A percentile compares a stretch with the other conserved stretches of the same genome.
Conservation (phyloP, 768 basidiomycete genomes). For the Trametopsis cervina region DNA sequence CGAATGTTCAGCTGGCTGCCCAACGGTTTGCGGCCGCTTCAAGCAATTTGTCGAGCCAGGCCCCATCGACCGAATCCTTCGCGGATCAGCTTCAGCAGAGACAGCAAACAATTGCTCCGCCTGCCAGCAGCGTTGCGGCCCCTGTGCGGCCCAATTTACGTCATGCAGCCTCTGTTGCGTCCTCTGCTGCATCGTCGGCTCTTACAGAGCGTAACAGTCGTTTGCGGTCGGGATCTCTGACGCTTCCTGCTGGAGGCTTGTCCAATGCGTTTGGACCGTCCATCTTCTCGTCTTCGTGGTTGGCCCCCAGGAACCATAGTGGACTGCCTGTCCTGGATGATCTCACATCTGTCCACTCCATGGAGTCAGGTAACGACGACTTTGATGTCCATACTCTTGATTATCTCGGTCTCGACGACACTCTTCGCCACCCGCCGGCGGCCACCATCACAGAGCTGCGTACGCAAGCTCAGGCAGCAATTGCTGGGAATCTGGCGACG, state of each 20-base stretch:
- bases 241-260: slow-evolving; percentile 64
- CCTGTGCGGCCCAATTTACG: slow-evolving; percentile 61
- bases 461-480: slow-evolving; percentile 85
- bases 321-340: slow-evolving; percentile 71
- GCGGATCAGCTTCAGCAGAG: slow-evolving; percentile 35
- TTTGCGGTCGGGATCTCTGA: slow-evolving; percentile 88
- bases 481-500: slow-evolving; percentile 68
- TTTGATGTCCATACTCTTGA: slow-evolving; percentile 93
- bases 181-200: slow-evolving; percentile 44
- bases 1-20: slow-evolving; percentile 84
- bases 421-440: slow-evolving; percentile 66
- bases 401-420: slow-evolving; percentile 91
- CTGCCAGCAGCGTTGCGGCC: slow-evolving; percentile 31
- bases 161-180: slow-evolving; percentile 68
- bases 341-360: slow-evolving; percentile 71
- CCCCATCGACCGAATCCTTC: slow-evolving; percentile 43
- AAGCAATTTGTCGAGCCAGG: slow-evolving; percentile 43
- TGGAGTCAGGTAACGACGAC: slow-evolving; percentile 76
- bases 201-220: slow-evolving; percentile 70
- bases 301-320: slow-evolving; percentile 54
- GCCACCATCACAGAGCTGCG: slow-evolving; percentile 87
- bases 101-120: slow-evolving; percentile 28
- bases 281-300: slow-evolving; percentile 89
- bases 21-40: slow-evolving; percentile 73
- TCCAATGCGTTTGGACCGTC: slow-evolving; percentile 79